Base-by-base conservation (phyloP, 2,329 filamentous ascomycete species). In the Ophiostoma pallidulum region DNA sequence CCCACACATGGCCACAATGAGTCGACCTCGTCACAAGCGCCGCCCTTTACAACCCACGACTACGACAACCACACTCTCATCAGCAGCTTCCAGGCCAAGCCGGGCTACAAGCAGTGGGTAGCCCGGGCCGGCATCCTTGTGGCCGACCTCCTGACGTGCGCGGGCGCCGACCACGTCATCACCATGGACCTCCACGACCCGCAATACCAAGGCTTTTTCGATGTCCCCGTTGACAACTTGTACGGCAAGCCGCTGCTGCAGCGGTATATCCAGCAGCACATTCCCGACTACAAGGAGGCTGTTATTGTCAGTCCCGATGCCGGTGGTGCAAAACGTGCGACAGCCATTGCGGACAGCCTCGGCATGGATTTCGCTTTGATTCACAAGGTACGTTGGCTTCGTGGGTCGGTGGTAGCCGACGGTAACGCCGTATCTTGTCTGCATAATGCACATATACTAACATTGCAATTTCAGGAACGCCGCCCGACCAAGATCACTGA, bases 201-300 rank as follows among this genome's bases (percentile, higher is more conserved):
- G 36, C 89, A 98, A 66, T 97, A 97, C 62, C 92, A 98, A 67
- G 92, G 92, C 46, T 98, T 96, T 73, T 97, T 98, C 62, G 91
- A 98, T 62, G 95, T 97, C 50, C 92, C 92, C 3, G 92, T 98
- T 48, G 92, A 98, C 69, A 98, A 98, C 64, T 75, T 98, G 16
- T 97, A 97, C 68, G 91, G 83, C 48, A 81, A 86, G 57, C 82
- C 85, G 42, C 69, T 90, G 43, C 71, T 84, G 46, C 79, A 82
- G 61, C 75, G 75, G 52, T 84, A 83, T 60, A 83, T 84, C 57
- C 82, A 89, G 62, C 81, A 85, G 60, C 80, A 88, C 59, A 92
- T 95, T 51, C 83, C 86, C 41, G 83, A 90, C 61, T 90, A 82
- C 66, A 84, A 82, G 64, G 79, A 91, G 49, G 86, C 87, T 32